These are phyloP conservation scores for Pholiota adiposa DNA, from an alignment of 1,284 basidiomycete genomes.

Conservation along the genomic window DNA sequence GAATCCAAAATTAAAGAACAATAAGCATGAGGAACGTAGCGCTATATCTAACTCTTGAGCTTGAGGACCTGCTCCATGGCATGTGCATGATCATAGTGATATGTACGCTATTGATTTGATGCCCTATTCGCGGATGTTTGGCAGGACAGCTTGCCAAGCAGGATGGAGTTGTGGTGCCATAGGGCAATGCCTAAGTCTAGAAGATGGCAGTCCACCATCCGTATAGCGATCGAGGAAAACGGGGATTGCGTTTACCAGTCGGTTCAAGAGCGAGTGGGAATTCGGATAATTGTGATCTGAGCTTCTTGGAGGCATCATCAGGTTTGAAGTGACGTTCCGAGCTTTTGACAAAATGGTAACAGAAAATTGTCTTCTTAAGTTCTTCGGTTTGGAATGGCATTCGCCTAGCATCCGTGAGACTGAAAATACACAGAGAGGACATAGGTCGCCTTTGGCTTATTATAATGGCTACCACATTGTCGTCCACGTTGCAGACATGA, in stretches of 20 bases:
- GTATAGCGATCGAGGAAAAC: not conserved
- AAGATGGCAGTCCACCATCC: not conserved
- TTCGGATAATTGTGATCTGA: too few species aligned
- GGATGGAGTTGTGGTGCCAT: not conserved
- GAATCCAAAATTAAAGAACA: not conserved
- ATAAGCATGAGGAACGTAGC: not conserved
- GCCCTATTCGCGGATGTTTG: not conserved
- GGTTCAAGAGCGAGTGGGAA: too few species aligned
- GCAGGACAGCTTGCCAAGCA: not conserved
- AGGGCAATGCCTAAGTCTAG: not conserved
- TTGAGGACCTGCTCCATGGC: too few species aligned
- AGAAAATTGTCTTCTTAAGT: not conserved
- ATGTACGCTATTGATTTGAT: not conserved
- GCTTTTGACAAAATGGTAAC: not conserved
- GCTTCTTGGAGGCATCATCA: not conserved
- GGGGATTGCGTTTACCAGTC: not conserved
- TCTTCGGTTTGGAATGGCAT: not conserved
- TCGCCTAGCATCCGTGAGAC: not conserved
- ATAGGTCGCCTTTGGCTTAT: not conserved
- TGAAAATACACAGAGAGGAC: not conserved
- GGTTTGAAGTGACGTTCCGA: not conserved
- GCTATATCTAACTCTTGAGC: too few species aligned
- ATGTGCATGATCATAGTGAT: too few species aligned
- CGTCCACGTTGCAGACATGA: constrained; percentile 3
- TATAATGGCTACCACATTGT: not conserved